phyloP scores from a whole-genome alignment of 1,284 basidiomycete species.

The Trametes sp. region DNA sequence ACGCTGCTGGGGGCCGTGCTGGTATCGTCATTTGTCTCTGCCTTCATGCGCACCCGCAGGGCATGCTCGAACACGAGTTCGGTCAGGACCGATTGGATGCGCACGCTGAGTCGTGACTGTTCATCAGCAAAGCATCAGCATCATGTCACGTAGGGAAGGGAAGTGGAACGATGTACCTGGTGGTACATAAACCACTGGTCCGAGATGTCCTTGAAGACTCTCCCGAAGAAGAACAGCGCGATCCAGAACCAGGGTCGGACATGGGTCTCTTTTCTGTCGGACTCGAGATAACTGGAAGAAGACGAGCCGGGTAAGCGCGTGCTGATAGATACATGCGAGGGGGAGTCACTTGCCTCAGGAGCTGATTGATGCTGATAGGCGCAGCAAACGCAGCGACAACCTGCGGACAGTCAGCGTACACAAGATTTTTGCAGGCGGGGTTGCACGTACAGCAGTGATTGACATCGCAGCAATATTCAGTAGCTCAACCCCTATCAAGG shows the following conservation, averaged over 20 bases:
- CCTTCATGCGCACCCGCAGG: slow-evolving; percentile 59
- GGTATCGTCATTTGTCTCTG: slow-evolving; percentile 33
- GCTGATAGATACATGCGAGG: neutral
- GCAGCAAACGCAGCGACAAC: slow-evolving; percentile 44
- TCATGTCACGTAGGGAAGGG: slow-evolving; percentile 53
- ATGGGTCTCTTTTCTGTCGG: slow-evolving; percentile 39
- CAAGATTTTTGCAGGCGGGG: neutral
- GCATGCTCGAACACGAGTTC: slow-evolving; percentile 66
- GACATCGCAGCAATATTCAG: slow-evolving; percentile 34
- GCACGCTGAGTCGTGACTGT: slow-evolving; percentile 1
- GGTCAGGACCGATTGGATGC: slow-evolving; percentile 48
- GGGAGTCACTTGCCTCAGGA: slow-evolving; percentile 16
- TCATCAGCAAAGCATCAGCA: neutral
- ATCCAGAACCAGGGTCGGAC: slow-evolving; percentile 71
- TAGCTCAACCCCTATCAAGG: slow-evolving; percentile 33
- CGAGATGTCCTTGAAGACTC: slow-evolving; percentile 49
- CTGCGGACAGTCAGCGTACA: slow-evolving; percentile 12
- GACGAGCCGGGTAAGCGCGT: neutral
- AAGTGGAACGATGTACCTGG: slow-evolving; percentile 33
- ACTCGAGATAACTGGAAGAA: slow-evolving; percentile 50
- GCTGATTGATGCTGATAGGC: slow-evolving; percentile 54
- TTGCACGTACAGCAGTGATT: slow-evolving; percentile 18
- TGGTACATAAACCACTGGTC: slow-evolving; percentile 52
- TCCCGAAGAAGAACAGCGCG: slow-evolving; percentile 64
- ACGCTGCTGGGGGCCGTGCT: slow-evolving; percentile 6